Evolutionary conservation across 305 asterid species (phyloP).

Genomic region (Caryopteris hybrid): DNA sequence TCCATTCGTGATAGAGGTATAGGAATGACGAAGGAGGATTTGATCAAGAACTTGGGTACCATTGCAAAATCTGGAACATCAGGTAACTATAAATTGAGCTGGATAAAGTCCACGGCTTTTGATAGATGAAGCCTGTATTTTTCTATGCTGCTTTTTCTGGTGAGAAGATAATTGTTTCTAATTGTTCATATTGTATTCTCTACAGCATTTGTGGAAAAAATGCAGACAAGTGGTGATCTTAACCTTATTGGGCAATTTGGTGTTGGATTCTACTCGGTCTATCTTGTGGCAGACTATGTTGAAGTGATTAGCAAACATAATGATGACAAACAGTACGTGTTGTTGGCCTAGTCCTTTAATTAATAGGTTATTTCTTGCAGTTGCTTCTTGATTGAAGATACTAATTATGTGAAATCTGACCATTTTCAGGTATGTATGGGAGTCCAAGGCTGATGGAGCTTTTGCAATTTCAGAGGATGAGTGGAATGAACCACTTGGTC

Average conservation of each 20-base stretch:
- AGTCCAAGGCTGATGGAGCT: conserved; percentile 89
- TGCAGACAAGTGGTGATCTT: conserved; percentile 59
- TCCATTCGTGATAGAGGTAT: conserved; percentile 87
- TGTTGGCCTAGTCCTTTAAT: background rate
- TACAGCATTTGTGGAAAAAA: conserved; percentile 80
- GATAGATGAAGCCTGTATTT: background rate
- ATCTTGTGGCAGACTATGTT: conserved; percentile 72
- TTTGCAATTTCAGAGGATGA: conserved; percentile 87
- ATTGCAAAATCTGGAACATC: conserved; percentile 92
- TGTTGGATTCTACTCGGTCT: conserved; percentile 61
- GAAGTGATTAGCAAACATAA: conserved; percentile 73
- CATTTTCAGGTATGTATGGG: conserved; percentile 68
- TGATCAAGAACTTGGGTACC: conserved; percentile 72
- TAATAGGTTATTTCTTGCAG: background rate
- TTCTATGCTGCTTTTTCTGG: background rate
- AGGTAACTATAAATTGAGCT: conserved; percentile 34
- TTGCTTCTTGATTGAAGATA: background rate
- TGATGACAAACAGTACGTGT: conserved; percentile 53
- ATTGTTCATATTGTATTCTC: background rate
- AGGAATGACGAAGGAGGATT: conserved; percentile 95
- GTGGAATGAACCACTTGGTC: conserved; percentile 86
- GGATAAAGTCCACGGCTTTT: background rate
- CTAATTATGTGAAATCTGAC: background rate
- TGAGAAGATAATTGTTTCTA: background rate
- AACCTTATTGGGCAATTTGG: conserved; percentile 55